Percentiles rank a stretch among this genome's conserved stretches.
These are phyloP conservation scores for Volvox reticuliferus DNA, from an alignment of 139 green algal genomes.

Conservation along the genomic window DNA sequence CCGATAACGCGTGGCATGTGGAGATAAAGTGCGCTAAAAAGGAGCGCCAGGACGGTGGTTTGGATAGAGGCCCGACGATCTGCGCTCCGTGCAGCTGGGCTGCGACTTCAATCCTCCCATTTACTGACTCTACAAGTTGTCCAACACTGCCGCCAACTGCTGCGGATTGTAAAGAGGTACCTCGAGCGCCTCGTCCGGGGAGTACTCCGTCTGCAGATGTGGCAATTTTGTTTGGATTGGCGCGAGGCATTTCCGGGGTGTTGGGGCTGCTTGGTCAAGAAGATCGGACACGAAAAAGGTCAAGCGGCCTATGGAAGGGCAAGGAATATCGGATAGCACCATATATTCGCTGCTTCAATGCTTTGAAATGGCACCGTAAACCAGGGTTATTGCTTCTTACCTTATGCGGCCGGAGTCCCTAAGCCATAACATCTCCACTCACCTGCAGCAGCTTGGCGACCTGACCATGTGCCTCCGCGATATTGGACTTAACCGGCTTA, in stretches of 20 bases:
- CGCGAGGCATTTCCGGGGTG: background rate
- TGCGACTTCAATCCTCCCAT: background rate
- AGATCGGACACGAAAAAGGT: background rate
- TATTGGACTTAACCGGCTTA: conserved; percentile 93
- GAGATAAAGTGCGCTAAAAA: no score
- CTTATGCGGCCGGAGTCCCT: background rate
- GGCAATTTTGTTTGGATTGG: background rate
- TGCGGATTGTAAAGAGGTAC: conserved; percentile 58
- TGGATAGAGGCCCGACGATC: no score
- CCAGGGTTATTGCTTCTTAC: background rate
- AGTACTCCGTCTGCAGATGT: conserved; percentile 76
- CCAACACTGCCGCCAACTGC: conserved; percentile 68
- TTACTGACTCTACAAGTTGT: conserved; percentile 47
- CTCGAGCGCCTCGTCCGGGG: conserved; percentile 59
- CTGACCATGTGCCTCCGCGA: conserved; percentile 94
- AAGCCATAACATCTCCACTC: background rate
- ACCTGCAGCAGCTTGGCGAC: conserved; percentile 81
- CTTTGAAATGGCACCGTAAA: no score
- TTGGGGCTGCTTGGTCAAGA: background rate
- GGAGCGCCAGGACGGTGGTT: no score
- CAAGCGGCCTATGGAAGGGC: background rate
- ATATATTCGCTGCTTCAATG: no score
- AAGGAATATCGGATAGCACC: no score
- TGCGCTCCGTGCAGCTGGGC: no score
- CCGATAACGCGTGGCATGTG: no score